Evolutionary conservation across 2,329 filamentous ascomycete genomes (phyloP).

Genomic region (Ceratocystis papillata): DNA sequence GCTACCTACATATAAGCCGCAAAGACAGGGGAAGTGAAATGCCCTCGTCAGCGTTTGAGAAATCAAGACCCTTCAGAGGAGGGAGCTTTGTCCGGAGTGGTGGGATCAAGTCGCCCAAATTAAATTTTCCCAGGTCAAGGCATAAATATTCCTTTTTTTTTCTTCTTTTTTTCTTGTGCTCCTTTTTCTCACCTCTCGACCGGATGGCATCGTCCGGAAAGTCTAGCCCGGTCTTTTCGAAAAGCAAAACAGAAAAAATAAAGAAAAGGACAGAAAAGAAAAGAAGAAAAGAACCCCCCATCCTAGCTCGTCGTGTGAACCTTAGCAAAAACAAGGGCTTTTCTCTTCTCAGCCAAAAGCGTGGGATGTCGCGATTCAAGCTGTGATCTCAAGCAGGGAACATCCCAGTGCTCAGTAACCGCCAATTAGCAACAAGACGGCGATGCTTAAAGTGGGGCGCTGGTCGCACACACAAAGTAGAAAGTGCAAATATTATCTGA

Average conservation of each 20-base stretch:
- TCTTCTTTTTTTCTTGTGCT: not conserved
- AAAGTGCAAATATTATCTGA: not conserved
- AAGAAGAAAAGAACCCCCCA: not conserved
- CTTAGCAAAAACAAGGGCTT: not conserved
- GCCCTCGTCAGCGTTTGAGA: not conserved
- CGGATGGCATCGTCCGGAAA: not conserved
- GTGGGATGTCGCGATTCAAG: constrained; percentile 10
- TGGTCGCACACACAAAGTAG: constrained; percentile 10
- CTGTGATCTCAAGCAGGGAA: not conserved
- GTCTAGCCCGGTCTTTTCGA: not conserved
- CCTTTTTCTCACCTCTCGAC: not conserved
- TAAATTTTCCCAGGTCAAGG: not conserved
- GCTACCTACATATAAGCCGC: no score
- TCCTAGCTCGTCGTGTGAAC: not conserved
- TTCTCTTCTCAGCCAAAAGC: not conserved
- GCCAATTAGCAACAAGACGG: not conserved
- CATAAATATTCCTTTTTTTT: not conserved
- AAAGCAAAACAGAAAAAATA: no score
- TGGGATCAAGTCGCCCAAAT: not conserved
- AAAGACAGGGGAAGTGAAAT: no score
- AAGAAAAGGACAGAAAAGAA: no score
- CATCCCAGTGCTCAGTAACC: not conserved
- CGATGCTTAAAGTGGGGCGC: not conserved
- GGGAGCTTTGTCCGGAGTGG: not conserved
- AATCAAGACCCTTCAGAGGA: not conserved